Conservation (phyloP, 75 land plant species). For the Pinus tabuliformis region DNA sequence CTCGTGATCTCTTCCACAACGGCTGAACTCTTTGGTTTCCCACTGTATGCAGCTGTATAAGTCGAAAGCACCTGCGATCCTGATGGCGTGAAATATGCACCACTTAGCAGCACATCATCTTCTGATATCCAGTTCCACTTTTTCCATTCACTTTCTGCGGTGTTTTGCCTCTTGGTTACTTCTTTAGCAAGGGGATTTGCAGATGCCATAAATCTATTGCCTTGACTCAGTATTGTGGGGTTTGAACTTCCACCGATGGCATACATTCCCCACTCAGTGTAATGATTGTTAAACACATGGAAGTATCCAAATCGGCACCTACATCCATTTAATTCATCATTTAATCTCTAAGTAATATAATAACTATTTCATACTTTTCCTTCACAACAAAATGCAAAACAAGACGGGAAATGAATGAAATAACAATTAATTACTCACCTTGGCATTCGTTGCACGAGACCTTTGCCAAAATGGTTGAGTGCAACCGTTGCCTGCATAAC, state of each 20-base stretch:
- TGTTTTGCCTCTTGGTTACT: slow-evolving; percentile 6
- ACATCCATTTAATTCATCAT: slow-evolving; percentile 10
- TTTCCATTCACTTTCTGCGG: no score
- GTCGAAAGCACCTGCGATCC: slow-evolving; percentile 10
- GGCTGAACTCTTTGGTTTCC: neutral
- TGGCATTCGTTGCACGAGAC: no score
- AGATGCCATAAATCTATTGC: slow-evolving; percentile 59
- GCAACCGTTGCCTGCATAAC: no score
- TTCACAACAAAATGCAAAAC: no score
- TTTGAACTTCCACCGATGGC: slow-evolving; percentile 21
- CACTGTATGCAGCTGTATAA: neutral
- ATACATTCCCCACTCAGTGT: slow-evolving; percentile 31
- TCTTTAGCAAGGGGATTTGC: slow-evolving; percentile 14
- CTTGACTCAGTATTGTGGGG: slow-evolving; percentile 60
- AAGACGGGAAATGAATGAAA: no score
- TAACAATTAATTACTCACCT: no score
- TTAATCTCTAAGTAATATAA: no score
- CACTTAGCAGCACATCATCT: slow-evolving; percentile 45
- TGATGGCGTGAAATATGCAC: slow-evolving; percentile 57
- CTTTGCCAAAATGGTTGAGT: no score
- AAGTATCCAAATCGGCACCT: no score
- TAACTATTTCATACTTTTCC: no score
- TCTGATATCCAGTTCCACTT: slow-evolving; percentile 60
- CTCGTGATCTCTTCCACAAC: neutral
- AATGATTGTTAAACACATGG: no score